Percentiles rank a stretch among this genome's conserved stretches.
Evolutionary conservation across 2,329 filamentous ascomycete genomes (phyloP).

Genomic region (Xylariaceae sp.): DNA sequence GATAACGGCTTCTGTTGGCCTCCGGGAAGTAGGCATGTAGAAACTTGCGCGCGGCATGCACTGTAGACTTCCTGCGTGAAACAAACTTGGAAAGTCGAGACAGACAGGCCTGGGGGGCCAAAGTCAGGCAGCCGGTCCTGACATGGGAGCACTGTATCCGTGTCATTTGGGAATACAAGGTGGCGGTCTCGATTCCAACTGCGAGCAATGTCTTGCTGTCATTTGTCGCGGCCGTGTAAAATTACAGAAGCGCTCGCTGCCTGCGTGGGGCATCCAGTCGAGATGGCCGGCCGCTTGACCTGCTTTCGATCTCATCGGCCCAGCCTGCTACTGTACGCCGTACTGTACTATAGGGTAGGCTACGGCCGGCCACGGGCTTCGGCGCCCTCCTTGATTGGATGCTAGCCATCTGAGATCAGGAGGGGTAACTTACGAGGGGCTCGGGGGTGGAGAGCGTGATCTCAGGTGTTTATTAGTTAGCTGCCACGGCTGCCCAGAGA

Average conservation of each 20-base stretch:
- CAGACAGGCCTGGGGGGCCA: neutral
- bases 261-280: conserved; percentile 3
- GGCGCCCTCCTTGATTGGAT: no score
- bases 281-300: conserved; percentile 2
- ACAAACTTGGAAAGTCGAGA: conserved; percentile 1
- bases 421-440: no score
- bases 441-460: no score
- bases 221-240: conserved; percentile 3
- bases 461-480: no score
- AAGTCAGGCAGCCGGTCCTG: neutral
- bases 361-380: no score
- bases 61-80: neutral
- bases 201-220: neutral
- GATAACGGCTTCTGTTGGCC: no score
- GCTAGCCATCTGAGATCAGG: no score
- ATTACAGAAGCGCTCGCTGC: conserved; percentile 11
- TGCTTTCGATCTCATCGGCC: no score
- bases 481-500: no score
- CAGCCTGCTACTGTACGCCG: no score
- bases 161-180: neutral
- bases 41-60: neutral
- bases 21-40: neutral
- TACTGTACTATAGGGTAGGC: no score
- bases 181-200: conserved; percentile 1
- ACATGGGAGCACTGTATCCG: conserved; percentile 3